Conservation (phyloP, 2,329 filamentous ascomycete genomes). For the Penicillium sp. region DNA sequence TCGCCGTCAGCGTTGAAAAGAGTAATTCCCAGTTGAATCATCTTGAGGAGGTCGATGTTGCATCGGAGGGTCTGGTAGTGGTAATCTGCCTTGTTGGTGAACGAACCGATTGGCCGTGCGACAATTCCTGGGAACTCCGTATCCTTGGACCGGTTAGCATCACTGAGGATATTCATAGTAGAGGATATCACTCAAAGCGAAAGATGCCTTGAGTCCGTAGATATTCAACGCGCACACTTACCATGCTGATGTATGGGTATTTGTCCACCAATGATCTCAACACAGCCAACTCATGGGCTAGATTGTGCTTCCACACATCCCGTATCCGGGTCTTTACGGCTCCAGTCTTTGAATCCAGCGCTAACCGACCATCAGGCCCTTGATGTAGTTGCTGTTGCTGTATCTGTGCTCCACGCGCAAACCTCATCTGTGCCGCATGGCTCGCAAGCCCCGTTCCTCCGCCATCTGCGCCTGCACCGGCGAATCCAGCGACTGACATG, state of each 20-base stretch:
- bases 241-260: slow-evolving; percentile 97
- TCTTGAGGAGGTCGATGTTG: slow-evolving; percentile 95
- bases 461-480: slow-evolving; percentile 54
- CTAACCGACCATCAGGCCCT: slow-evolving; percentile 52
- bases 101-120: slow-evolving; percentile 88
- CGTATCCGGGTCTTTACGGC: slow-evolving; percentile 76
- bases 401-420: slow-evolving; percentile 70
- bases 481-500: slow-evolving; percentile 57
- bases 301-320: slow-evolving; percentile 92
- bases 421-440: slow-evolving; percentile 84
- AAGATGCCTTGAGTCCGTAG: neutral
- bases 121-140: slow-evolving; percentile 99
- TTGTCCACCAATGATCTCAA: slow-evolving; percentile 80
- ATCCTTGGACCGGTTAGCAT: slow-evolving; percentile 59
- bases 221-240: slow-evolving; percentile 48
- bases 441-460: slow-evolving; percentile 72
- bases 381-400: slow-evolving; percentile 56
- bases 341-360: slow-evolving; percentile 56
- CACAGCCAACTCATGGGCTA: slow-evolving; percentile 85
- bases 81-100: slow-evolving; percentile 93
- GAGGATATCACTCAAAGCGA: neutral
- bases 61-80: slow-evolving; percentile 97
- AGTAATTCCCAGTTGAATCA: slow-evolving; percentile 94
- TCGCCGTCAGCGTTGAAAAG: slow-evolving; percentile 90
- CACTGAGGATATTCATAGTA: neutral